These are phyloP conservation scores for Phialemoniopsis sp. DNA, from an alignment of 2,329 filamentous ascomycete species.

Conservation along the genomic window DNA sequence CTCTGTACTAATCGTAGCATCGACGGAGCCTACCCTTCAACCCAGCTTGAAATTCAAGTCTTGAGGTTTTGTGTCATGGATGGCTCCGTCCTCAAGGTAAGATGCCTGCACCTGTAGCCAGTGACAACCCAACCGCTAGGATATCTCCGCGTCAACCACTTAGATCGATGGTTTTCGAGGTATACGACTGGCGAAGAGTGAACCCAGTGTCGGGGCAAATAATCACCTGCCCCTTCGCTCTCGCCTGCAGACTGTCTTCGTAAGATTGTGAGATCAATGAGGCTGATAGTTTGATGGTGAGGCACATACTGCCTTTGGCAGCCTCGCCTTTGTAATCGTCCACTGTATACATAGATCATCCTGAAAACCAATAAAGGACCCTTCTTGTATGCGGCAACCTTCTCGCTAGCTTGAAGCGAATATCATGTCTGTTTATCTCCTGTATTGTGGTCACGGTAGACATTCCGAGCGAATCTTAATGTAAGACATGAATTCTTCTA, in stretches of 20 bases:
- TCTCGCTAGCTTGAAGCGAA: too few relatives aligned
- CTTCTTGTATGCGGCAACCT: too few relatives aligned
- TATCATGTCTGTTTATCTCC: too few relatives aligned
- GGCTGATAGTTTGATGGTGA: slow-evolving; percentile 81
- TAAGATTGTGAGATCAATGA: slow-evolving; percentile 57
- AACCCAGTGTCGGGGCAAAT: slow-evolving; percentile 42
- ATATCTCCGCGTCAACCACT: slow-evolving; percentile 84
- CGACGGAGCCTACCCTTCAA: too few relatives aligned
- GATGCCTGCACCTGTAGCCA: neutral
- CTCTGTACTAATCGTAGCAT: neutral
- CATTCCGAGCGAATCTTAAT: too few relatives aligned
- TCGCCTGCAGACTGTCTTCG: slow-evolving; percentile 76
- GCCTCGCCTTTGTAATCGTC: too few relatives aligned
- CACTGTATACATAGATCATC: too few relatives aligned
- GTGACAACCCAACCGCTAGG: slow-evolving; percentile 52
- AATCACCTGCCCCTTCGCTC: slow-evolving; percentile 50
- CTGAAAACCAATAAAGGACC: too few relatives aligned
- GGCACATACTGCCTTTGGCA: slow-evolving; percentile 49
- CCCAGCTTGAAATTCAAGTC: too few relatives aligned
- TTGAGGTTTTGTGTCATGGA: too few relatives aligned
- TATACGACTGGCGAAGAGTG: slow-evolving; percentile 91
- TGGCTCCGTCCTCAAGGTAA: neutral
- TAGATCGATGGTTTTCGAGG: slow-evolving; percentile 72
- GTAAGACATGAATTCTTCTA: too few relatives aligned
- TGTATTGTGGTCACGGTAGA: too few relatives aligned